Conservation (phyloP, 208 protist species). For the Trypanosoma scelopori region DNA sequence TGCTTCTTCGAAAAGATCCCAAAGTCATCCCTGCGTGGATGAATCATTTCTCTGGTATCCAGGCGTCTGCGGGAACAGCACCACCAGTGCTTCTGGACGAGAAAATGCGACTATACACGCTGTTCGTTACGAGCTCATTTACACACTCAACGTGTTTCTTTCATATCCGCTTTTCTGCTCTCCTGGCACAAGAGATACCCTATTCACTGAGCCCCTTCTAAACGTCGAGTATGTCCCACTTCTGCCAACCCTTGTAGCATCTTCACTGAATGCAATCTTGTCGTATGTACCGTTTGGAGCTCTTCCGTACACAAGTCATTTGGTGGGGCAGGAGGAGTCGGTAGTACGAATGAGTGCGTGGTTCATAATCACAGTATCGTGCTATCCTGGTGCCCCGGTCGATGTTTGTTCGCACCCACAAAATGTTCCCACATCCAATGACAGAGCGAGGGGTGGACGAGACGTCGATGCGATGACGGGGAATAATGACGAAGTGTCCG, state of each 20-base stretch:
- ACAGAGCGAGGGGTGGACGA: neutral
- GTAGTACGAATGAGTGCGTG: slow-evolving; percentile 52
- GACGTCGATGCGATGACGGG: neutral
- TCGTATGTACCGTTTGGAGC: slow-evolving; percentile 68
- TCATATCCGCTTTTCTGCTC: slow-evolving; percentile 59
- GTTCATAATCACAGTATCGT: slow-evolving; percentile 63
- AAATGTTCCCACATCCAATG: neutral
- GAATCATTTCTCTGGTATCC: slow-evolving; percentile 62
- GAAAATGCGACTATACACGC: slow-evolving; percentile 20
- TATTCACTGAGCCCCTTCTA: slow-evolving; percentile 75
- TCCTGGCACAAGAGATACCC: slow-evolving; percentile 48
- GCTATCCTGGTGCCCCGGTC: slow-evolving; percentile 38
- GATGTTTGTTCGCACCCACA: neutral
- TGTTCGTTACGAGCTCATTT: slow-evolving; percentile 52
- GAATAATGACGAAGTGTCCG: neutral
- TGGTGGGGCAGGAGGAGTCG: slow-evolving; percentile 46
- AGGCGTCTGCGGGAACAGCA: slow-evolving; percentile 38
- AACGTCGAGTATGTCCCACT: slow-evolving; percentile 53
- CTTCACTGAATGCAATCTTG: slow-evolving; percentile 75
- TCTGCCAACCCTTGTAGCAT: slow-evolving; percentile 69
- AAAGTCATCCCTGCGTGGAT: slow-evolving; percentile 53
- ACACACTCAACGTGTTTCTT: slow-evolving; percentile 46
- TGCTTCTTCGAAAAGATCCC: neutral
- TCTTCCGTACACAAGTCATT: slow-evolving; percentile 81
- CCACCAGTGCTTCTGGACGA: slow-evolving; percentile 3